A percentile compares a stretch with the other conserved stretches of the same genome.
Evolutionary conservation across 2,329 filamentous ascomycete species (phyloP).

Genomic region (Trichophyton mentagrophytes): DNA sequence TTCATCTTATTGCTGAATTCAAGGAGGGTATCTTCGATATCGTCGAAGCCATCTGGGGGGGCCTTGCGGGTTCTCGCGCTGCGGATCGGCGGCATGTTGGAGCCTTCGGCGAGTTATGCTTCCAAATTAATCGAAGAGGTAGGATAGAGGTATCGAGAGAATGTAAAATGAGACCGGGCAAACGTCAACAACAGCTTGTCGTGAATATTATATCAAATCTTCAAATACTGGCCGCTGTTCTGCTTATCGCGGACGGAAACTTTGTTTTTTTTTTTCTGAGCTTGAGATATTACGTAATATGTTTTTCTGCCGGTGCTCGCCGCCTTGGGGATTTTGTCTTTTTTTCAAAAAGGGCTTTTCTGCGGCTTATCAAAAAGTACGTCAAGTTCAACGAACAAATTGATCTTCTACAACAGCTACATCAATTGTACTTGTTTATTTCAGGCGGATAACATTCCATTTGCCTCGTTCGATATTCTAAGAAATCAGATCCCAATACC

Average conservation of each 20-base stretch:
- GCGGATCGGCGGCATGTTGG: conserved; percentile 48
- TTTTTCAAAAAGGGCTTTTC: background rate
- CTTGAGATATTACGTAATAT: background rate
- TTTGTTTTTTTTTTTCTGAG: background rate
- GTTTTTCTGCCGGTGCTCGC: background rate
- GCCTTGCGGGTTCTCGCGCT: conserved; percentile 49
- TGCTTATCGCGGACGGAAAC: background rate
- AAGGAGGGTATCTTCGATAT: conserved; percentile 55
- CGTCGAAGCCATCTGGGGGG: conserved; percentile 54
- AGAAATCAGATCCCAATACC: background rate
- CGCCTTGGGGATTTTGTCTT: background rate
- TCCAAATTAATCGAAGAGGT: too few relatives aligned
- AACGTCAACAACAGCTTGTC: background rate
- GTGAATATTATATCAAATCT: background rate
- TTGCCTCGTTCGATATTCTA: background rate
- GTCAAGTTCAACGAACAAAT: background rate
- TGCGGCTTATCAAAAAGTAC: background rate
- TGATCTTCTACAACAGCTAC: background rate
- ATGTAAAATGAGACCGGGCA: too few relatives aligned
- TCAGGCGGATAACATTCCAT: background rate
- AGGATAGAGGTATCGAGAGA: too few relatives aligned
- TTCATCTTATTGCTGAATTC: conserved; percentile 59
- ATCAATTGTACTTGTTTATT: background rate
- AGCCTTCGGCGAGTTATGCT: background rate
- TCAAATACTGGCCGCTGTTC: background rate